phyloP scores from a whole-genome alignment of 345 rosid species.

The Eucalyptus paniculata region DNA sequence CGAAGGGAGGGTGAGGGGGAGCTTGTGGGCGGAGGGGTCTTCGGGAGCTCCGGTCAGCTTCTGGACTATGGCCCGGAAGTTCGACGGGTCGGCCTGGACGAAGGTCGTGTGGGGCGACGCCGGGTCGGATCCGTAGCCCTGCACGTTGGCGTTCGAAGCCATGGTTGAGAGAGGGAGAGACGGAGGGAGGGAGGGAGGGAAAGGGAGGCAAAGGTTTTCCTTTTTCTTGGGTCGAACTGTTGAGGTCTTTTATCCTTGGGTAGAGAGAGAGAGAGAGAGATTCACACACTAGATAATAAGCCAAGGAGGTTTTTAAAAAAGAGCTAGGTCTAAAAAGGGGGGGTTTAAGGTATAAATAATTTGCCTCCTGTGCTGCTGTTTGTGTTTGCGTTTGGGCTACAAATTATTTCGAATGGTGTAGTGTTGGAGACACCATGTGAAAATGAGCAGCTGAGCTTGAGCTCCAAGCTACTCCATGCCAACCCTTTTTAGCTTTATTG shows the following conservation, averaged over 20 bases:
- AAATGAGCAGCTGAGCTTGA: background rate
- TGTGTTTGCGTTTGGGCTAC: background rate
- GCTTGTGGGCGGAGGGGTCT: constrained; percentile 26
- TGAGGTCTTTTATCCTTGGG: background rate
- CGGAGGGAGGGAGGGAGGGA: background rate
- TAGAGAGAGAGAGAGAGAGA: background rate
- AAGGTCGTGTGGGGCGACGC: constrained; percentile 61
- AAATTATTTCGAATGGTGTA: background rate
- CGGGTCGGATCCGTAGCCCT: constrained; percentile 31
- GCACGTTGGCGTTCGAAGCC: constrained; percentile 15
- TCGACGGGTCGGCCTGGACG: constrained; percentile 82
- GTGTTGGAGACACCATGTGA: background rate
- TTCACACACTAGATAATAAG: background rate
- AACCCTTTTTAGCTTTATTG: background rate
- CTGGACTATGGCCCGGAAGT: constrained; percentile 78
- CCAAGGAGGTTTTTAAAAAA: background rate
- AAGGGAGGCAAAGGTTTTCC: background rate
- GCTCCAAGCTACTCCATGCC: background rate
- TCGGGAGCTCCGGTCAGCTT: constrained; percentile 76
- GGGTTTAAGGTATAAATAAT: background rate
- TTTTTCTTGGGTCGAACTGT: background rate
- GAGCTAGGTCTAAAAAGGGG: background rate
- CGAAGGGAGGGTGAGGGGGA: constrained; percentile 26
- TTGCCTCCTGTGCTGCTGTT: background rate
- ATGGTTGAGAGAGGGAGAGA: background rate